Evolutionary conservation across 2,329 filamentous ascomycete genomes (phyloP).

Genomic region (Colletotrichum coccodes): DNA sequence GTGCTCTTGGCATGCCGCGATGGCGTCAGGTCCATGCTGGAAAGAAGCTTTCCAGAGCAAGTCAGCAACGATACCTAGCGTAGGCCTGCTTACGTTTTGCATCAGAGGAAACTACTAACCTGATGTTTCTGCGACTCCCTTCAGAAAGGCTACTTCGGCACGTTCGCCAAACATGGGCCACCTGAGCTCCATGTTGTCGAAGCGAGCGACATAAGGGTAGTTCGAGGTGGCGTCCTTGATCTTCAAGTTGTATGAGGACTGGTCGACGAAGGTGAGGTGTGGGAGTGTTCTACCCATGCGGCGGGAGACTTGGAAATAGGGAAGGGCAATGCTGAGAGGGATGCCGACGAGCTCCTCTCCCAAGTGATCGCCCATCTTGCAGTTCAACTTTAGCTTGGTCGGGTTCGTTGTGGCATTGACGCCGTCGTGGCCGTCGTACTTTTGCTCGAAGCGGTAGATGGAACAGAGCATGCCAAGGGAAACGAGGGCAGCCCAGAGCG

Average conservation of each 20-base stretch:
- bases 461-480: slow-evolving; percentile 62
- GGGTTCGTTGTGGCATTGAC: slow-evolving; percentile 47
- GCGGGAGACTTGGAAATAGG: slow-evolving; percentile 60
- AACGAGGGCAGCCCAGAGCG: slow-evolving; percentile 63
- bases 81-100: background rate
- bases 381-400: slow-evolving; percentile 45
- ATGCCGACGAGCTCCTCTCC: slow-evolving; percentile 61
- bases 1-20: slow-evolving; percentile 62
- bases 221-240: slow-evolving; percentile 58
- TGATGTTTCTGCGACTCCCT: slow-evolving; percentile 58
- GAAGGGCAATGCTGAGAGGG: slow-evolving; percentile 57
- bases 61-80: background rate
- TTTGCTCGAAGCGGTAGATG: slow-evolving; percentile 63
- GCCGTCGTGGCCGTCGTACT: slow-evolving; percentile 61
- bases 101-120: slow-evolving; percentile 38
- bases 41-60: slow-evolving; percentile 51
- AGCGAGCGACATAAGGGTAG: slow-evolving; percentile 60
- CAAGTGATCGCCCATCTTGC: slow-evolving; percentile 58
- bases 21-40: slow-evolving; percentile 60
- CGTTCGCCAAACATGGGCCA: slow-evolving; percentile 65
- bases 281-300: slow-evolving; percentile 61
- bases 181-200: slow-evolving; percentile 63
- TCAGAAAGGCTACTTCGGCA: slow-evolving; percentile 61
- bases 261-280: slow-evolving; percentile 63
- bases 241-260: slow-evolving; percentile 63